phyloP scores from a whole-genome alignment of 345 rosid genomes.

The Leavenworthia alabamica region DNA sequence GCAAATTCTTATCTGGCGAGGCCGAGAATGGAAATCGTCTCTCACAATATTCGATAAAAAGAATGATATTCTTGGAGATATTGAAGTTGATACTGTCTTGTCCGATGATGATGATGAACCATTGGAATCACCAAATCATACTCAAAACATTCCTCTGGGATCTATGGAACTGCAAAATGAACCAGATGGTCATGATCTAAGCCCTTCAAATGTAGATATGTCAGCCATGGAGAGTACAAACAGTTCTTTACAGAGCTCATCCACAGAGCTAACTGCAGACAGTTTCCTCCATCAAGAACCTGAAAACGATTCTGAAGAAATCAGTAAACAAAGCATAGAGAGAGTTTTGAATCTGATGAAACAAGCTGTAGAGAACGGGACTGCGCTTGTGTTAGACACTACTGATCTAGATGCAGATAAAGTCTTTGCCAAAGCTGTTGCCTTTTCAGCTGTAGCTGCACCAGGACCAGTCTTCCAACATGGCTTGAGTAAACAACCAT shows the following conservation, averaged over 20 bases:
- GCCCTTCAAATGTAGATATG: neutral
- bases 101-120: constrained; percentile 31
- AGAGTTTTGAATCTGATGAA: constrained; percentile 45
- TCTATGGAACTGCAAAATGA: constrained; percentile 21
- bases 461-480: constrained; percentile 53
- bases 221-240: neutral
- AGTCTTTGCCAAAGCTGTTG: constrained; percentile 46
- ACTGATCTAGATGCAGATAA: constrained; percentile 52
- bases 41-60: constrained; percentile 27
- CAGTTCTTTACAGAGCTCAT: constrained; percentile 2
- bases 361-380: constrained; percentile 68
- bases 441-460: constrained; percentile 52
- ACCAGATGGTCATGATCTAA: constrained; percentile 16
- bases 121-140: constrained; percentile 11
- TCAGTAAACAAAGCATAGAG: constrained; percentile 27
- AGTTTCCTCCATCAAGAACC: constrained; percentile 2
- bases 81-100: constrained; percentile 20
- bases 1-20: constrained; percentile 83
- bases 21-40: constrained; percentile 63
- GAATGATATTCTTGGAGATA: constrained; percentile 22
- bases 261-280: neutral
- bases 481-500: constrained; percentile 31
- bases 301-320: constrained; percentile 15
- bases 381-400: constrained; percentile 50
- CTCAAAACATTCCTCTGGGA: constrained; percentile 5